phyloP scores from a whole-genome alignment of 2,329 filamentous ascomycete species.

The Phialocephala sp. region DNA sequence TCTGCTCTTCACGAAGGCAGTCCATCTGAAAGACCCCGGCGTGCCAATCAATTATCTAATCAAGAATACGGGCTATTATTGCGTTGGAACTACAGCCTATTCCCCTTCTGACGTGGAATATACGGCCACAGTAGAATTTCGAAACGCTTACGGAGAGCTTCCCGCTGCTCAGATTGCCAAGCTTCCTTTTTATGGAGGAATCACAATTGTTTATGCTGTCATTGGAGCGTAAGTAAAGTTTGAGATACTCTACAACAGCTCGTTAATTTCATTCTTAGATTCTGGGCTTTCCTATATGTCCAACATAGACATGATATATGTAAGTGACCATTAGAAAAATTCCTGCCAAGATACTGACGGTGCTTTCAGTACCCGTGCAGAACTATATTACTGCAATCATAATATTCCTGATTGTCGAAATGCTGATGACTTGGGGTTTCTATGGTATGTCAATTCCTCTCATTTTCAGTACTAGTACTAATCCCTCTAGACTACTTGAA shows the following conservation, averaged over 20 bases:
- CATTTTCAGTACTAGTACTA: constrained; percentile 39
- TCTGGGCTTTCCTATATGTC: constrained; percentile 95
- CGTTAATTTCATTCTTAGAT: constrained; percentile 50
- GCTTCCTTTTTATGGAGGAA: constrained; percentile 92
- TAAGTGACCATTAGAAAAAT: constrained; percentile 48
- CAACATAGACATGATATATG: constrained; percentile 91
- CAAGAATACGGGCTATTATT: constrained; percentile 94
- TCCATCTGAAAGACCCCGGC: constrained; percentile 77
- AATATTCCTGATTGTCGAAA: constrained; percentile 91
- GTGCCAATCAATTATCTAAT: constrained; percentile 80
- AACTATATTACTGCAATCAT: constrained; percentile 99
- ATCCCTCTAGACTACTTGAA: constrained; percentile 81
- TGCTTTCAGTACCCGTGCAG: constrained; percentile 80
- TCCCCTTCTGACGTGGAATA: constrained; percentile 68
- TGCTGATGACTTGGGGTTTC: constrained; percentile 98
- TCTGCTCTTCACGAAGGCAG: constrained; percentile 77
- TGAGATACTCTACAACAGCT: not conserved
- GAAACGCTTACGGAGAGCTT: constrained; percentile 95
- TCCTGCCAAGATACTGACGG: constrained; percentile 43
- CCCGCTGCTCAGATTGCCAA: constrained; percentile 96
- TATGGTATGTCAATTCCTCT: constrained; percentile 65
- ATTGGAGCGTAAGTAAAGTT: constrained; percentile 66
- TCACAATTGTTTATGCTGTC: constrained; percentile 92
- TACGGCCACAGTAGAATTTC: constrained; percentile 83
- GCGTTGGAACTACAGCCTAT: constrained; percentile 79